Percentiles rank a stretch among this genome's conserved stretches.
These are phyloP conservation scores for Umbellularia californica DNA, from an alignment of 164 flowering plant genomes.

Conservation along the genomic window DNA sequence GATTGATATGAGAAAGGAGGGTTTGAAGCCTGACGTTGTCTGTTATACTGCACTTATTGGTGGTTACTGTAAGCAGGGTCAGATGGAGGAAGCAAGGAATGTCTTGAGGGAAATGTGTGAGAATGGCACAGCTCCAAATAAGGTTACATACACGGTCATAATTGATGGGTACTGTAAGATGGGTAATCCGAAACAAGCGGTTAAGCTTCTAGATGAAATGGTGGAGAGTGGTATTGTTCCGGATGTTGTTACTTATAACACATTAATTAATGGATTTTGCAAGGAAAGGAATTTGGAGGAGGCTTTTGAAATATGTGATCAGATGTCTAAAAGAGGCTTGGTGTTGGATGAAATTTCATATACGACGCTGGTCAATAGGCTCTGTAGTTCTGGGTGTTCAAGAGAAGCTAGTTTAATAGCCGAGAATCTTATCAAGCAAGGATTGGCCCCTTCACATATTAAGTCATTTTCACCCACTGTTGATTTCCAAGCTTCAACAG, in stretches of 20 bases:
- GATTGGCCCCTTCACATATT: constrained; percentile 11
- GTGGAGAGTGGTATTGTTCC: constrained; percentile 48
- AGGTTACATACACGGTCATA: constrained; percentile 62
- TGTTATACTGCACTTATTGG: constrained; percentile 65
- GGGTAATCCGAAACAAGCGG: constrained; percentile 42
- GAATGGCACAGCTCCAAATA: constrained; percentile 45
- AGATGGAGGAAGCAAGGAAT: constrained; percentile 45
- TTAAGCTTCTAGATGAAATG: constrained; percentile 52
- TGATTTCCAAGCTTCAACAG: constrained; percentile 5
- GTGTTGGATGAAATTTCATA: constrained; percentile 47
- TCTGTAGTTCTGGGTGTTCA: constrained; percentile 17
- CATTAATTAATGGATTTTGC: constrained; percentile 37
- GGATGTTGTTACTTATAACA: constrained; percentile 63
- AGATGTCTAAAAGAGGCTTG: constrained; percentile 36
- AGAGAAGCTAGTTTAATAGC: constrained; percentile 26
- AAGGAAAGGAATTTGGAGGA: constrained; percentile 46
- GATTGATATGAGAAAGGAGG: constrained; percentile 54
- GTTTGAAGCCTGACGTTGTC: constrained; percentile 52
- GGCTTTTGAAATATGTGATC: constrained; percentile 44
- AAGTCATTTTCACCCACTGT: constrained; percentile 2
- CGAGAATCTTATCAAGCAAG: constrained; percentile 8
- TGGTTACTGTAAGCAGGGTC: constrained; percentile 67
- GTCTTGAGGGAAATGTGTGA: constrained; percentile 50
- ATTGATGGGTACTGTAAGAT: constrained; percentile 54
- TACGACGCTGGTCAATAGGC: constrained; percentile 46